Conservation (phyloP, 1,284 basidiomycete genomes). For the Cutaneotrichosporon cavernicola region DNA sequence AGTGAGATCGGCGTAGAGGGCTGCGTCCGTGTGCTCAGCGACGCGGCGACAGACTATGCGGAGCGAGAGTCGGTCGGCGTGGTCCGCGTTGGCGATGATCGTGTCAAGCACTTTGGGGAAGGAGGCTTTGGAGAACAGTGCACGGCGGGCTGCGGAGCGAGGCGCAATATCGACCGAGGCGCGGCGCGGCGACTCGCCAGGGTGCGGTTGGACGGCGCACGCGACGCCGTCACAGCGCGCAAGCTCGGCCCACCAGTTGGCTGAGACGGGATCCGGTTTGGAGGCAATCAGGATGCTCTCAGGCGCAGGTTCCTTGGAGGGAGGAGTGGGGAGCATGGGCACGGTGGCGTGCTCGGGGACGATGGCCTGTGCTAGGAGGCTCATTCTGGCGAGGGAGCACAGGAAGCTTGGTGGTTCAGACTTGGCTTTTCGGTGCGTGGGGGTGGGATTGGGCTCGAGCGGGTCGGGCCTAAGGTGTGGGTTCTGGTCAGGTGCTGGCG, state of each 20-base stretch:
- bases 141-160: not conserved
- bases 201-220: not conserved
- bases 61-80: not conserved
- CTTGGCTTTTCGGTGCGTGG: not conserved
- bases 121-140: not conserved
- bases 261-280: not conserved
- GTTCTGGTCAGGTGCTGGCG: not conserved
- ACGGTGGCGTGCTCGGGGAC: not conserved
- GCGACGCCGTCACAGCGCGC: not conserved
- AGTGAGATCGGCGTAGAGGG: not conserved
- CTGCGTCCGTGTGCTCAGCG: conserved; percentile 1
- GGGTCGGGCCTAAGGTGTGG: not conserved
- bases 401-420: not conserved
- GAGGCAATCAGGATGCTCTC: not conserved
- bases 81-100: not conserved
- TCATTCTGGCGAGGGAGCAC: not conserved
- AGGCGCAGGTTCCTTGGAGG: not conserved
- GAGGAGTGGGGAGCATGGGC: not conserved
- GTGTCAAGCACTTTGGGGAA: not conserved
- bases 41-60: conserved; percentile 6
- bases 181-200: not conserved
- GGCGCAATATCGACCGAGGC: not conserved
- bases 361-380: not conserved
- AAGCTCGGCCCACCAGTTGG: not conserved
- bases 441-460: not conserved